phyloP scores from a whole-genome alignment of 2,329 filamentous ascomycete genomes.

The Ophiosphaerella herpotricha region DNA sequence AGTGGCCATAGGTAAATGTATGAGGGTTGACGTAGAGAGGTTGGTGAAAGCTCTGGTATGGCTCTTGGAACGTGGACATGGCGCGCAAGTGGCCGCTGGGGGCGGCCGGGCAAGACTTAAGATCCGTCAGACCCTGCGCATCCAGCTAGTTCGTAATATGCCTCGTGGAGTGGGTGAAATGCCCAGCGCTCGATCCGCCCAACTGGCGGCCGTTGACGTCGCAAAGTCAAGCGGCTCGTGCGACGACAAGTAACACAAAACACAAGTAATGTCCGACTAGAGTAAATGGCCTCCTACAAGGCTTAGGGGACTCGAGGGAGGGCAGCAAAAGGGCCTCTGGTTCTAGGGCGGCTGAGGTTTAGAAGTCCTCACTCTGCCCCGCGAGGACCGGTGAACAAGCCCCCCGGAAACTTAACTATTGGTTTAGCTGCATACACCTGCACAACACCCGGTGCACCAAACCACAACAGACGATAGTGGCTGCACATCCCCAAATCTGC shows the following conservation, averaged over 20 bases:
- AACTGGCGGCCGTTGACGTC: constrained; percentile 26
- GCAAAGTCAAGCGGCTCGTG: constrained; percentile 17
- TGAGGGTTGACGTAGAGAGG: constrained; percentile 25
- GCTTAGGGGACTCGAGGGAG: constrained; percentile 42
- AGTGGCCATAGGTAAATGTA: constrained; percentile 26
- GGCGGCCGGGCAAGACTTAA: constrained; percentile 25
- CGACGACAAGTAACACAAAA: constrained; percentile 23
- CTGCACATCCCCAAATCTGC: constrained; percentile 26
- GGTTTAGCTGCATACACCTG: constrained; percentile 38
- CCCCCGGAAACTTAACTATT: constrained; percentile 36
- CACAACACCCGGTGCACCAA: constrained; percentile 38
- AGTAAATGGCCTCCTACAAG: constrained; percentile 27
- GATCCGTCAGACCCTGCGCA: constrained; percentile 27
- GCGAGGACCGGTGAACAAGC: constrained; percentile 43
- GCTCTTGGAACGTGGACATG: constrained; percentile 38
- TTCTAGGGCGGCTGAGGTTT: constrained; percentile 32
- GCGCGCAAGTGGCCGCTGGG: constrained; percentile 25
- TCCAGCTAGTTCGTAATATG: constrained; percentile 31
- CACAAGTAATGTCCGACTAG: constrained; percentile 24
- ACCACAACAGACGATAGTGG: constrained; percentile 27
- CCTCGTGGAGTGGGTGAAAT: constrained; percentile 20
- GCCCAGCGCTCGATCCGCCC: constrained; percentile 28
- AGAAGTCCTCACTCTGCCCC: constrained; percentile 38
- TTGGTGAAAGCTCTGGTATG: constrained; percentile 24
- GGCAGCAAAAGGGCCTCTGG: constrained; percentile 35